phyloP scores from a whole-genome alignment of 1,284 basidiomycete species.

The Sparassis latifolia region DNA sequence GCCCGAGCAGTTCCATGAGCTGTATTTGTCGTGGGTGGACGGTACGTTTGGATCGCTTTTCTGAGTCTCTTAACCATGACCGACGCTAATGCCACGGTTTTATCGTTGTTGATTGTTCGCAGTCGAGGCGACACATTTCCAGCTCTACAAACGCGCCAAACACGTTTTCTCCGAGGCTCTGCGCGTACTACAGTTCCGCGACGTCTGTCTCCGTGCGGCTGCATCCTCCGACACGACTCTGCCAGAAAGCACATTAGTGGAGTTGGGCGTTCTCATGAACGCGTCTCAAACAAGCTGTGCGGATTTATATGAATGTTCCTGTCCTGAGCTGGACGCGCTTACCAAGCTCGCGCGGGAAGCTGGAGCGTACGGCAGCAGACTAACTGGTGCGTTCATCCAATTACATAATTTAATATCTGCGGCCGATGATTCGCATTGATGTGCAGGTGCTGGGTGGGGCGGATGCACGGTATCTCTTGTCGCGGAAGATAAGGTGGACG shows the following conservation, averaged over 20 bases:
- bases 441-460: conserved; percentile 81
- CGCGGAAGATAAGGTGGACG: conserved; percentile 53
- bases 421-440: background rate
- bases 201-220: conserved; percentile 47
- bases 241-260: conserved; percentile 27
- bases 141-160: conserved; percentile 72
- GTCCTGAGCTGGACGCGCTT: conserved; percentile 70
- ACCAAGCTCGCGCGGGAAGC: conserved; percentile 51
- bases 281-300: conserved; percentile 69
- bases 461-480: conserved; percentile 85
- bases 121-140: conserved; percentile 77
- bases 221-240: conserved; percentile 9
- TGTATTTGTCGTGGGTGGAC: conserved; percentile 74
- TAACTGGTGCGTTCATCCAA: conserved; percentile 48
- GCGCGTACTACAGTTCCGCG: conserved; percentile 72
- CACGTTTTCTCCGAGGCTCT: conserved; percentile 75
- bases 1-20: conserved; percentile 48
- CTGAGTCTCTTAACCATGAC: background rate
- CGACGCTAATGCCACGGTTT: no score
- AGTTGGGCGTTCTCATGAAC: conserved; percentile 73
- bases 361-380: conserved; percentile 72
- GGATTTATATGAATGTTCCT: conserved; percentile 71
- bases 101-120: background rate
- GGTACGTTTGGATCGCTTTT: conserved; percentile 36
- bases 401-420: conserved; percentile 1